Conservation (phyloP, 257 asterid genomes). For the Solanum rostratum region DNA sequence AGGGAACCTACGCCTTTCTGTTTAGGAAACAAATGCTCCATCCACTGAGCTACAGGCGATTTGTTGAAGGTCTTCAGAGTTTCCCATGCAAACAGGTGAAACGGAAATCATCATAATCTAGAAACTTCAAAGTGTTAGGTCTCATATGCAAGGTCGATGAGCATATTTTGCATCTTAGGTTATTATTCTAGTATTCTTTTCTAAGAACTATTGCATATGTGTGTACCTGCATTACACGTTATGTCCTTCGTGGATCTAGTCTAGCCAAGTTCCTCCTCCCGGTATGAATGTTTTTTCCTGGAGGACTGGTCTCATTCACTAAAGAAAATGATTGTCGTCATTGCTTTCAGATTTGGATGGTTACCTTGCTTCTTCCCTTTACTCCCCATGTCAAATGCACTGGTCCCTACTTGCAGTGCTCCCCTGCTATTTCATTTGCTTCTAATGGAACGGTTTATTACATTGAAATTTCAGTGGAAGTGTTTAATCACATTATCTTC, state of each 20-base stretch:
- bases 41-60: slow-evolving; percentile 99
- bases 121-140: neutral
- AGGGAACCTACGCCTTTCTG: slow-evolving; percentile 98
- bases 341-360: neutral
- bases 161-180: neutral
- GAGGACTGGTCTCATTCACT: neutral
- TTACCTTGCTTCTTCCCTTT: neutral
- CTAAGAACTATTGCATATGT: neutral
- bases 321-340: neutral
- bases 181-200: neutral
- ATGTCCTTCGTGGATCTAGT: neutral
- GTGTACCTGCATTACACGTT: neutral
- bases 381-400: neutral
- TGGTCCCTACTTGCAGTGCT: neutral
- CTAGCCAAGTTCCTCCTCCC: neutral
- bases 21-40: slow-evolving; percentile 99
- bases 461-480: neutral
- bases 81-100: neutral
- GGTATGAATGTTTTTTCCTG: neutral
- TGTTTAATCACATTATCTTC: neutral
- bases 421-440: neutral
- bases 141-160: neutral
- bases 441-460: neutral
- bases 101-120: neutral
- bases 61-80: neutral